These are phyloP conservation scores for Epichloe sp. DNA, from an alignment of 2,329 filamentous ascomycete genomes.

Conservation along the genomic window DNA sequence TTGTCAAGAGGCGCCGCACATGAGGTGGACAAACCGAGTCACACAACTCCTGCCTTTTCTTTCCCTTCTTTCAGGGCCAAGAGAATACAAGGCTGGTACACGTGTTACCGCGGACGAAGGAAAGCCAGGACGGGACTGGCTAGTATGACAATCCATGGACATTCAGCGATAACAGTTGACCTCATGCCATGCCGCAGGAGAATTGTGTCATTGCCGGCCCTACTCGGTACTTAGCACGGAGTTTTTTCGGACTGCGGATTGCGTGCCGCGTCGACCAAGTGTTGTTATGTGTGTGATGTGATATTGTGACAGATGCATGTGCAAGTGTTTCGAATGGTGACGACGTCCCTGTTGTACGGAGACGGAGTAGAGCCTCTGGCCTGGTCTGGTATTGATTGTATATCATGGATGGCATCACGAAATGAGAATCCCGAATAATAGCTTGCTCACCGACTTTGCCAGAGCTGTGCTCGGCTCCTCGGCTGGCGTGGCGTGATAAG, in stretches of 20 bases:
- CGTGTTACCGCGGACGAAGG: neutral
- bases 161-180: no score
- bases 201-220: no score
- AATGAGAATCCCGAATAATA: neutral
- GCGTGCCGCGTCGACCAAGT: neutral
- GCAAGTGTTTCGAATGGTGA: neutral
- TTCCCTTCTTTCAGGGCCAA: no score
- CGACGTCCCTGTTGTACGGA: no score
- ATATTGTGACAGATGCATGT: neutral
- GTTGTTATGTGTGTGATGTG: neutral
- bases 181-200: no score
- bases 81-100: neutral
- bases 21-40: neutral
- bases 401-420: no score
- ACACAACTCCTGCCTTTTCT: neutral
- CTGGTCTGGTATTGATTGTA: no score
- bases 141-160: no score
- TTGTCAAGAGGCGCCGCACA: neutral
- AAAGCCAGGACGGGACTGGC: neutral
- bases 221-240: neutral
- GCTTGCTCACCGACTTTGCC: constrained; percentile 1
- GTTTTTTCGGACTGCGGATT: neutral
- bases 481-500: neutral
- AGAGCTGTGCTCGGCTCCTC: neutral
- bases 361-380: no score